Evolutionary conservation across 169 alveolate species (phyloP), one percentile per base, ranked within the genome.

Genomic region (Plasmodium relictum): DNA sequence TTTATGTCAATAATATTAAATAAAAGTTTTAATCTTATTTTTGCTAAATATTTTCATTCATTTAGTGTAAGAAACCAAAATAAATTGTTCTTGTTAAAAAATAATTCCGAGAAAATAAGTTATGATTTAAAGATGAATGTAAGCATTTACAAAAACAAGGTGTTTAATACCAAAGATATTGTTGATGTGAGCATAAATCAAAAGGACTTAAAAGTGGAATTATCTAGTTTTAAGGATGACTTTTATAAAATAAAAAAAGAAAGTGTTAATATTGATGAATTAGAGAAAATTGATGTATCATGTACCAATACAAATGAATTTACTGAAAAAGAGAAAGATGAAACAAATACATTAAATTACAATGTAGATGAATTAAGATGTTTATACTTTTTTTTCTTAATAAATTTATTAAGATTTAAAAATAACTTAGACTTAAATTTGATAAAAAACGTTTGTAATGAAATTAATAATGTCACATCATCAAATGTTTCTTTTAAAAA

Each of bases 321-420:
- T 26, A 22, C 2, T 18, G 76, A 42, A 16, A 71, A 39, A 48
- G 70, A 72, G n/a, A 65, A 20, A 39, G 72, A 69, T 4, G 61
- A 42, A 22, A 61, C 22, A 7, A 66, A 44, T 14, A 3, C 10
- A 20, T 52, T 50, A 26, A 16, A 12, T 6, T 59, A 71, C 20
- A 14, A 54, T 54, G 22, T 16, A 3, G 88, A 59, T 41, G 92
- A 86, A 52, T 10, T 86, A 69, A 69, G 59, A 70, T 71, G 88
- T 16, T 45, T 86, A n/a, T 86, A 86, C 50, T 65, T 70, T 71
- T 86, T 86, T 69, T 86, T 86, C n/a, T 50, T 86, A 24, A 70
- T 86, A 42, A 69, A 86, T 72, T 56, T 86, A 37, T 52, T 86
- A 61, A 42, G 92, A 61, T 86, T 86, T 86, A 86, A 86, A 63